Evolutionary conservation across 768 basidiomycete species (phyloP).

Genomic region (Candolleomyces aberdarensis): DNA sequence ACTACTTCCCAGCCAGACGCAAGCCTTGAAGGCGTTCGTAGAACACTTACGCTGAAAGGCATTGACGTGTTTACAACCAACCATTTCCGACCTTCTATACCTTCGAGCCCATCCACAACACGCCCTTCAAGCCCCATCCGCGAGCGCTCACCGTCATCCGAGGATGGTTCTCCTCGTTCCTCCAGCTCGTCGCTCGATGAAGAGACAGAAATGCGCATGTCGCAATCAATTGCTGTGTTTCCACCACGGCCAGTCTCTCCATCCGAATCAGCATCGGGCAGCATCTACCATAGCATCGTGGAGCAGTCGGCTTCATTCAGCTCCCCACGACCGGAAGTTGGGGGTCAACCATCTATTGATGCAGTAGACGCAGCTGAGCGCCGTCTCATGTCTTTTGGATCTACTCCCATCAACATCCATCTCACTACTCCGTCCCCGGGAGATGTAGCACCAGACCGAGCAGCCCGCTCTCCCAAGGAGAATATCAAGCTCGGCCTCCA

Average conservation of each 20-base stretch:
- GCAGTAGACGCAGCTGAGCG: slow-evolving; percentile 18
- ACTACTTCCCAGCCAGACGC: slow-evolving; percentile 32
- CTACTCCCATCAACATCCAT: slow-evolving; percentile 56
- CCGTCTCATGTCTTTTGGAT: slow-evolving; percentile 61
- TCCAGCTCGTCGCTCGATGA: slow-evolving; percentile 66
- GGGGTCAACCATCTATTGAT: not conserved
- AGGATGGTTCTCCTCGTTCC: slow-evolving; percentile 42
- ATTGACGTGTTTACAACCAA: slow-evolving; percentile 45
- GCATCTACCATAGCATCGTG: slow-evolving; percentile 71
- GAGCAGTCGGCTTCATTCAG: not conserved
- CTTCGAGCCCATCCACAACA: slow-evolving; percentile 7
- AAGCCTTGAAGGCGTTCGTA: slow-evolving; percentile 27
- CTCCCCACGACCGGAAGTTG: not conserved
- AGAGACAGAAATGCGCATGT: slow-evolving; percentile 63
- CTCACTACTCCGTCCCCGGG: slow-evolving; percentile 45
- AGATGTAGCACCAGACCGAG: slow-evolving; percentile 8
- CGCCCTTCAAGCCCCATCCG: slow-evolving; percentile 14
- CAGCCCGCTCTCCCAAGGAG: not conserved
- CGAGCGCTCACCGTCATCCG: slow-evolving; percentile 11
- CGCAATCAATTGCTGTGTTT: slow-evolving; percentile 67
- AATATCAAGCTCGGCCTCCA: slow-evolving; percentile 27
- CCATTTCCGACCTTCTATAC: slow-evolving; percentile 1
- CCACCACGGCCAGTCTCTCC: slow-evolving; percentile 47
- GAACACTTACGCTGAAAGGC: slow-evolving; percentile 56
- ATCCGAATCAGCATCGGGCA: slow-evolving; percentile 49